These are phyloP conservation scores for Irpex sp. DNA, from an alignment of 1,284 basidiomycete species.

Conservation along the genomic window DNA sequence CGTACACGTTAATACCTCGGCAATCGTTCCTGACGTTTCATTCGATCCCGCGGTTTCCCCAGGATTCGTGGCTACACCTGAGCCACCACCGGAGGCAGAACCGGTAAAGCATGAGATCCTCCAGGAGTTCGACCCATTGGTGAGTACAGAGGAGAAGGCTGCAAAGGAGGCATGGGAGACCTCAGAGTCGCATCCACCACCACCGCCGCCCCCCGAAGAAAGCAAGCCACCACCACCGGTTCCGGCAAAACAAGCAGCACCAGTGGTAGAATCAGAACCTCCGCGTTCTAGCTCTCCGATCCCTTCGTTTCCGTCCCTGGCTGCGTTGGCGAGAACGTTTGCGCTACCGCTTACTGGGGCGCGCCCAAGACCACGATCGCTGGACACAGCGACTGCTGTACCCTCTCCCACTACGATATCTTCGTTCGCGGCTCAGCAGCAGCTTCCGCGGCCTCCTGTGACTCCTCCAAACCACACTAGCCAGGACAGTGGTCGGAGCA, in stretches of 20 bases:
- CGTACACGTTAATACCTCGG: conserved; percentile 18
- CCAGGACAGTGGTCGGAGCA: conserved; percentile 21
- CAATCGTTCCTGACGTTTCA: conserved; percentile 31
- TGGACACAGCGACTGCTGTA: conserved; percentile 47
- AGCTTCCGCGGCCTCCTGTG: conserved; percentile 15
- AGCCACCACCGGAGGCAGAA: conserved; percentile 14
- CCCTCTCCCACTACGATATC: conserved; percentile 54
- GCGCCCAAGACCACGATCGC: conserved; percentile 49
- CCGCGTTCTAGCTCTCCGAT: conserved; percentile 27
- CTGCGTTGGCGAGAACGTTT: conserved; percentile 61
- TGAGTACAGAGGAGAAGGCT: conserved; percentile 48
- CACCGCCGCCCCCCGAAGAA: conserved; percentile 27
- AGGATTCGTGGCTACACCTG: conserved; percentile 25
- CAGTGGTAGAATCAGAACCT: conserved; percentile 1
- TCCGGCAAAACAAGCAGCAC: conserved; percentile 14
- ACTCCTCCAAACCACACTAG: conserved; percentile 7
- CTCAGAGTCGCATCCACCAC: conserved; percentile 54
- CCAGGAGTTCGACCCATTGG: conserved; percentile 65
- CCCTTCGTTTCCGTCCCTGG: conserved; percentile 54
- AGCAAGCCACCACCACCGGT: conserved; percentile 7
- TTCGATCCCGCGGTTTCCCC: conserved; percentile 35
- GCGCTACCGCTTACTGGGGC: conserved; percentile 41
- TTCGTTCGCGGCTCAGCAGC: conserved; percentile 52
- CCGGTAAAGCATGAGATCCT: conserved; percentile 37
- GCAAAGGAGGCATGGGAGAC: conserved; percentile 60